These are phyloP conservation scores for Hirsutella minnesotensis DNA, from an alignment of 2,329 filamentous ascomycete genomes.

Conservation along the genomic window DNA sequence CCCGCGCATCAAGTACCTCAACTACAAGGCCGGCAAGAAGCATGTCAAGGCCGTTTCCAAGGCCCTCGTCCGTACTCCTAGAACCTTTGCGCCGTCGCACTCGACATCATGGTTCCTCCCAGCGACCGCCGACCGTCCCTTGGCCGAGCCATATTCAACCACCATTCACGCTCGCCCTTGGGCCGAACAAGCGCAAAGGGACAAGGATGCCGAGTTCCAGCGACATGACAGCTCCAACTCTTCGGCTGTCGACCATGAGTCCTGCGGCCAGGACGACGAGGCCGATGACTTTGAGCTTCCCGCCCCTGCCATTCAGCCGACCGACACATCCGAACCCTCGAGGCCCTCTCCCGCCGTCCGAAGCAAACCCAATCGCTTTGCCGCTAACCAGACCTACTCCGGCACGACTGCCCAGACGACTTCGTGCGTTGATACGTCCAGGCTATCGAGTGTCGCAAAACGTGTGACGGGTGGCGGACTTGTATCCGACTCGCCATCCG, in stretches of 20 bases:
- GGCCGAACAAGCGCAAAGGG: not conserved
- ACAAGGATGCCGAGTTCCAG: slow-evolving; percentile 22
- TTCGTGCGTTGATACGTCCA: slow-evolving; percentile 3
- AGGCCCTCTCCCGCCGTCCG: slow-evolving; percentile 8
- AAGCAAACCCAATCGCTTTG: slow-evolving; percentile 12
- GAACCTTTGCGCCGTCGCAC: slow-evolving; percentile 13
- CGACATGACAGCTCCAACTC: slow-evolving; percentile 43
- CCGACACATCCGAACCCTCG: slow-evolving; percentile 17
- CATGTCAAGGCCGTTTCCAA: slow-evolving; percentile 72
- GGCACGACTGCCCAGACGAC: slow-evolving; percentile 11
- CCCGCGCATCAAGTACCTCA: slow-evolving; percentile 73
- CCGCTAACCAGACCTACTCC: slow-evolving; percentile 25
- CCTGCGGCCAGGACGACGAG: slow-evolving; percentile 2
- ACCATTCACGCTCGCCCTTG: too few species aligned
- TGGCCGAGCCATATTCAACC: not conserved
- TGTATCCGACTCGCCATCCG: slow-evolving; percentile 14
- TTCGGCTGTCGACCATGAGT: slow-evolving; percentile 21
- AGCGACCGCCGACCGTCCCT: not conserved
- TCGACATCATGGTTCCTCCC: slow-evolving; percentile 4
- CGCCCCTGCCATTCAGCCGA: slow-evolving; percentile 36
- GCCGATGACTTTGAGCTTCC: slow-evolving; percentile 37
- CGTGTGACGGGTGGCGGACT: slow-evolving; percentile 3
- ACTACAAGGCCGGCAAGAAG: slow-evolving; percentile 95
- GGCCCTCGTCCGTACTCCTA: slow-evolving; percentile 53
- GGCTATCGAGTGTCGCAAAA: slow-evolving; percentile 5